These are phyloP conservation scores for Cotoneaster glaucophyllus DNA, from an alignment of 306 rosid species.

Conservation along the genomic window DNA sequence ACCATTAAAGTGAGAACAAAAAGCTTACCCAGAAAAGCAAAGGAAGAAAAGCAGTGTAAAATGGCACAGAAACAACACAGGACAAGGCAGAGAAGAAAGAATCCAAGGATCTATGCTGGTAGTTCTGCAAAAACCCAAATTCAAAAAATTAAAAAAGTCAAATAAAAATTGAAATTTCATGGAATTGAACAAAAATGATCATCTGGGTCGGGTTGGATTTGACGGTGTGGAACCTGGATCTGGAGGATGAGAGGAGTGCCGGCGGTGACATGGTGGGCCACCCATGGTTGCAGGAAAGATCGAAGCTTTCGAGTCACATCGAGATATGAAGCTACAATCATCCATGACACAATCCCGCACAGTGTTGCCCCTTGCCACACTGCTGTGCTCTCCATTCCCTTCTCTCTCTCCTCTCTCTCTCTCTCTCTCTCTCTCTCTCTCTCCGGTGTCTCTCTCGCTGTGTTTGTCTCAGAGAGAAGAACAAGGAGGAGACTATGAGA, in stretches of 20 bases:
- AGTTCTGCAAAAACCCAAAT: constrained; percentile 38
- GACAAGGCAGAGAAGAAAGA: constrained; percentile 66
- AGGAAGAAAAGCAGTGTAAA: constrained; percentile 96
- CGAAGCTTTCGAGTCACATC: constrained; percentile 61
- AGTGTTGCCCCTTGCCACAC: constrained; percentile 67
- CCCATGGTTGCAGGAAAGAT: constrained; percentile 76
- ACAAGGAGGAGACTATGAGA: neutral
- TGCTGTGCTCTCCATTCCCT: constrained; percentile 49
- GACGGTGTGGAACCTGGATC: constrained; percentile 62
- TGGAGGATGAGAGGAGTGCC: constrained; percentile 51
- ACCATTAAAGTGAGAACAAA: neutral
- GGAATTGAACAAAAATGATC: constrained; percentile 8
- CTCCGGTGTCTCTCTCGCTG: neutral
- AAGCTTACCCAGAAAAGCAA: constrained; percentile 77
- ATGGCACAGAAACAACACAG: constrained; percentile 86
- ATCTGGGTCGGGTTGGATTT: constrained; percentile 7
- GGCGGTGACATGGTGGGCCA: constrained; percentile 41
- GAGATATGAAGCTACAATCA: constrained; percentile 51
- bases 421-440: constrained; percentile 13
- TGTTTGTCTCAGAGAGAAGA: constrained; percentile 2
- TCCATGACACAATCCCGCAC: constrained; percentile 57
- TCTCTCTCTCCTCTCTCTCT: neutral
- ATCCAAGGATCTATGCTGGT: constrained; percentile 54
- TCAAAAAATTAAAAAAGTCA: neutral
- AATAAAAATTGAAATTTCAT: neutral